Evolutionary conservation across 352 stramenopile species (phyloP).

Genomic region (Pythium sukuiense): DNA sequence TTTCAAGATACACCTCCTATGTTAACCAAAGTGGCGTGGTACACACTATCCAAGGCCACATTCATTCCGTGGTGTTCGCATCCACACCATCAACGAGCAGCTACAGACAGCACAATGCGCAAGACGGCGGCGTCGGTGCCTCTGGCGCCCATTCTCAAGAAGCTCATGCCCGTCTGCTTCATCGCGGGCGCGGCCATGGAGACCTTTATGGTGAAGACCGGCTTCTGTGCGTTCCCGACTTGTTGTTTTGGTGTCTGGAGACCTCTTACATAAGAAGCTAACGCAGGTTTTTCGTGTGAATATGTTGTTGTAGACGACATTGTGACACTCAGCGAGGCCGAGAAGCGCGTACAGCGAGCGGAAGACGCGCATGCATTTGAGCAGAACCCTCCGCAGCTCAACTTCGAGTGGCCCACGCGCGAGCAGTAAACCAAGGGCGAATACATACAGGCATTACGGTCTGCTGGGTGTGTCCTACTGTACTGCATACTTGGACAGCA

Average conservation of each 20-base stretch:
- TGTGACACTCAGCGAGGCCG: slow-evolving; percentile 73
- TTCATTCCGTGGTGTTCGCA: slow-evolving; percentile 7
- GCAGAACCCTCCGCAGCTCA: slow-evolving; percentile 26
- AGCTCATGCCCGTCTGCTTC: slow-evolving; percentile 86
- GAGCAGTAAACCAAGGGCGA: slow-evolving; percentile 5
- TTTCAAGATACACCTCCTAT: slow-evolving; percentile 1
- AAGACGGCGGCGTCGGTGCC: slow-evolving; percentile 30
- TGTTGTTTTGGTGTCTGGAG: background rate
- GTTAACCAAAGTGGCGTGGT: background rate
- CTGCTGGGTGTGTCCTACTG: background rate
- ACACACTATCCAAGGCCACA: background rate
- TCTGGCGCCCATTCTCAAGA: slow-evolving; percentile 74
- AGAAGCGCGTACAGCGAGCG: slow-evolving; percentile 62
- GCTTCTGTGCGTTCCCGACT: slow-evolving; percentile 66
- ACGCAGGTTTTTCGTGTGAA: slow-evolving; percentile 11
- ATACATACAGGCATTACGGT: background rate
- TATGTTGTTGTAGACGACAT: slow-evolving; percentile 69
- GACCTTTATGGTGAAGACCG: slow-evolving; percentile 89
- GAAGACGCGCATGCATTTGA: slow-evolving; percentile 51
- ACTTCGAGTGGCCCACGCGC: slow-evolving; percentile 26
- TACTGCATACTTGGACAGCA: background rate
- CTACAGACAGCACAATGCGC: slow-evolving; percentile 1
- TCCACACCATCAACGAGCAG: background rate
- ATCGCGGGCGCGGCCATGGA: slow-evolving; percentile 82
- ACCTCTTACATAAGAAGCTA: slow-evolving; percentile 9